Percentiles rank a stretch among this genome's conserved stretches.
Conservation (phyloP, 345 rosid species). For the Melaleuca alternifolia region DNA sequence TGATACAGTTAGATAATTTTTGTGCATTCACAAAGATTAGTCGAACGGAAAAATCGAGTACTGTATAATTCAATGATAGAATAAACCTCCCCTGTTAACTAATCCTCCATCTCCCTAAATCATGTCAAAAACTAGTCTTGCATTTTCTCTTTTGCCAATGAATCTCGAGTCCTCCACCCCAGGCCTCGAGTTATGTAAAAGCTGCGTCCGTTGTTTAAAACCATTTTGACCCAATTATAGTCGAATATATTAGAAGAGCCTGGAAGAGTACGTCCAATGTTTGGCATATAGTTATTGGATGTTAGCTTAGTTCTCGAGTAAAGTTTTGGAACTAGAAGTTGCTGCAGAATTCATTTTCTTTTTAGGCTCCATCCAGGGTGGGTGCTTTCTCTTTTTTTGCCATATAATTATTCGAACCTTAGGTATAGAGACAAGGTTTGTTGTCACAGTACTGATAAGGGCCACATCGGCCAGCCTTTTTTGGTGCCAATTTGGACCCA, state of each 20-base stretch:
- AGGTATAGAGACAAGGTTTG: background rate
- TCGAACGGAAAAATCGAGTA: background rate
- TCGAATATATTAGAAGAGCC: background rate
- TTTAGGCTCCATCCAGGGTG: background rate
- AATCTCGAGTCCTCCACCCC: background rate
- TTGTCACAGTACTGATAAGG: conserved; percentile 1
- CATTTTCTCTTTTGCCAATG: background rate
- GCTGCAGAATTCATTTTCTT: background rate
- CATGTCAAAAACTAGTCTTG: background rate
- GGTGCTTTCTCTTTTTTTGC: background rate
- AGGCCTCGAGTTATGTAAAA: background rate
- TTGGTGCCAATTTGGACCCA: background rate
- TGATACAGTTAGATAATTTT: background rate
- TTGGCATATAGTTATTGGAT: background rate
- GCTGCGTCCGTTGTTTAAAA: background rate
- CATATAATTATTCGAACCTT: background rate
- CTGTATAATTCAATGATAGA: background rate
- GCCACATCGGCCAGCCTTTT: background rate
- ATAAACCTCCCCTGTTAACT: background rate
- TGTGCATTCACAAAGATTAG: background rate
- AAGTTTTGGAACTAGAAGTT: background rate
- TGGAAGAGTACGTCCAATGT: background rate
- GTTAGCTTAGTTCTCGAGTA: background rate
- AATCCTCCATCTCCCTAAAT: background rate
- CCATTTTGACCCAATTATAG: background rate